Evolutionary conservation across 2,329 filamentous ascomycete species (phyloP).

Genomic region (Colletotrichum cordylinicola): DNA sequence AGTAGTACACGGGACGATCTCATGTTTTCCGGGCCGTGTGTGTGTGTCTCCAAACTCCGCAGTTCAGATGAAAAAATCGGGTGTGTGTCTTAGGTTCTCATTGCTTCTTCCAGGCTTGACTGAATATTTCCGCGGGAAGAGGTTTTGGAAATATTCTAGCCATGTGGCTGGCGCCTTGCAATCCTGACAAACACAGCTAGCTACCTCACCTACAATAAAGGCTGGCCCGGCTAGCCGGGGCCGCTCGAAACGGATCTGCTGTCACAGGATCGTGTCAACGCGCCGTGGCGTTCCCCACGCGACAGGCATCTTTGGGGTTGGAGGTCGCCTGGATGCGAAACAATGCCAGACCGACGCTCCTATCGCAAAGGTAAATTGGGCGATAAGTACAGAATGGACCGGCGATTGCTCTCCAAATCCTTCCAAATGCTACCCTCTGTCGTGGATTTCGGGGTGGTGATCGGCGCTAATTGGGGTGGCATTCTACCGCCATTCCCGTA

Average conservation of each 20-base stretch:
- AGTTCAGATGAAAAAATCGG: not conserved
- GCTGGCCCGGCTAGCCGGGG: not conserved
- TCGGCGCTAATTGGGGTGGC: not conserved
- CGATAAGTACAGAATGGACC: not conserved
- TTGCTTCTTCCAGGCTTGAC: not conserved
- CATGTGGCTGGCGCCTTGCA: not conserved
- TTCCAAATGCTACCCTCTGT: not conserved
- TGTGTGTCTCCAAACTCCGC: not conserved
- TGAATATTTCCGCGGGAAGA: not conserved
- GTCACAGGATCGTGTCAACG: slow-evolving; percentile 20
- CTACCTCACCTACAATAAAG: not conserved
- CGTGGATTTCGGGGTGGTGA: not conserved
- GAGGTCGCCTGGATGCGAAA: not conserved
- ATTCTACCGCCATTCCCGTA: not conserved
- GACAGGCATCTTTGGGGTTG: not conserved
- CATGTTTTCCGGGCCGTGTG: not conserved
- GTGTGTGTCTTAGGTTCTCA: not conserved
- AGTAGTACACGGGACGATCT: slow-evolving; percentile 3
- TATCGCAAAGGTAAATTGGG: not conserved
- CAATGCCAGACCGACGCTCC: not conserved
- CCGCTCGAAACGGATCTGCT: slow-evolving; percentile 16
- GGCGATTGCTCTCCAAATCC: not conserved
- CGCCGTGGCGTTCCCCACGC: not conserved
- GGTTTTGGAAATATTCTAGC: not conserved
- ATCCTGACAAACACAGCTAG: not conserved